Conservation (phyloP, 345 rosid species). For the Streptanthus diversifolius region DNA sequence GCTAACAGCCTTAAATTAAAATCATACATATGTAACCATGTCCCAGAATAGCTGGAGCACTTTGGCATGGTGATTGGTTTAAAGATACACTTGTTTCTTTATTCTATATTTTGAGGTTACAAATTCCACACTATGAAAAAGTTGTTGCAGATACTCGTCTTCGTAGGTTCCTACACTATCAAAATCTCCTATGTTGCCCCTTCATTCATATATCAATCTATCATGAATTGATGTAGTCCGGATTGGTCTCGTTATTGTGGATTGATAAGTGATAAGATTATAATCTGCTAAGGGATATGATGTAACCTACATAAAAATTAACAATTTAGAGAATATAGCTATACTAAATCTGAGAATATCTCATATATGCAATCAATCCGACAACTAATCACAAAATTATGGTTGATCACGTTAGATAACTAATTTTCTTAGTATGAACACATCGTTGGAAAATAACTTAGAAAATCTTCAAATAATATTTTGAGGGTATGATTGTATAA, state of each 20-base stretch:
- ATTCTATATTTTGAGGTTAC: neutral
- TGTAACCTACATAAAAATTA: neutral
- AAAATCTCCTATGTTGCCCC: neutral
- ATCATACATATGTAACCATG: slow-evolving; percentile 7
- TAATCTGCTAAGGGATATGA: neutral
- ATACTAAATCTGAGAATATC: neutral
- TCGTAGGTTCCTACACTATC: slow-evolving; percentile 14
- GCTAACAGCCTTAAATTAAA: neutral
- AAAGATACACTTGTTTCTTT: neutral
- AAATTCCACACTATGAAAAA: slow-evolving; percentile 6
- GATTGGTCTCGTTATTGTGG: neutral
- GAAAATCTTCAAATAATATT: neutral
- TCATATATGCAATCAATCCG: neutral
- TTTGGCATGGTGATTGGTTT: slow-evolving; percentile 12
- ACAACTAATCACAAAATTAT: neutral
- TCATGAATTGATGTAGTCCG: neutral
- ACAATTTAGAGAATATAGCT: neutral
- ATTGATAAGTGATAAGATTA: neutral
- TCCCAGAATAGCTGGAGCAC: slow-evolving; percentile 13
- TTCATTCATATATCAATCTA: neutral
- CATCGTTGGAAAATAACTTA: neutral
- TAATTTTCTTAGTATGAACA: neutral
- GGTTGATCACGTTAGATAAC: neutral
- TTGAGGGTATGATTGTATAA: neutral
- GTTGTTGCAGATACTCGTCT: slow-evolving; percentile 8